Base-by-base conservation (phyloP, 2,329 filamentous ascomycete genomes). In the Talaromyces sp. region DNA sequence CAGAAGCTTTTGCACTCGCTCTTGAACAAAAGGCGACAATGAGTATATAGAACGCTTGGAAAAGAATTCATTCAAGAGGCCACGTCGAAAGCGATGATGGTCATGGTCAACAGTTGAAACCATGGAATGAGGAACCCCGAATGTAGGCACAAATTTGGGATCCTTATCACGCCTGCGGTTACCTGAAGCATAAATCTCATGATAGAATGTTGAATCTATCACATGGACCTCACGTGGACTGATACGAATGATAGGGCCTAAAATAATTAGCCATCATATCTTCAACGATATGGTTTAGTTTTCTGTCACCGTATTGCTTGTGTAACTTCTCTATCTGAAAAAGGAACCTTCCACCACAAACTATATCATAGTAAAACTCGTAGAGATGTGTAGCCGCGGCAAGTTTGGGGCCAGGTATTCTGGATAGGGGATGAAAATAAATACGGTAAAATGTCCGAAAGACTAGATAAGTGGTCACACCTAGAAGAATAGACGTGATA, bases 1-100 rank as follows among this genome's bases (percentile, higher is more conserved):
- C 19, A 41, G 4, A 17, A 69, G 52, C 27, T 65, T 66, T 1
- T 54, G n/a, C 1, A 74, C 68, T 46, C 71, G 77, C 10, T 69
- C 64, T 10, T 71, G 63, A 29, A 81, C 72, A 4, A 76, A 66
- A 0, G 73, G 72, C 21, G 76, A 72, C 1, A 80, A 67, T 4
- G 24, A 11, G 11, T 26, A 14, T 14, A 81, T 72, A 9, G 74
- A 73, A 2, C 71, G 70, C 31, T 68, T 71, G 14, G 75, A 77
- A 26, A 63, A 63, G 53, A 49, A 63, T 1, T 62, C 64, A 53
- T 65, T 68, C 43, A 70, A 51, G 21, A 64, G 51, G 21, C 55
- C 43, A 1, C 68, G 67, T 13, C 68, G 67, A 21, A 67, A 38
- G 14, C 68, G 67, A 58, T 70, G 68, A 11, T 62, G 57, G 52